These are phyloP conservation scores for Colletotrichum godetiae DNA, from an alignment of 2,329 filamentous ascomycete genomes.

Conservation along the genomic window DNA sequence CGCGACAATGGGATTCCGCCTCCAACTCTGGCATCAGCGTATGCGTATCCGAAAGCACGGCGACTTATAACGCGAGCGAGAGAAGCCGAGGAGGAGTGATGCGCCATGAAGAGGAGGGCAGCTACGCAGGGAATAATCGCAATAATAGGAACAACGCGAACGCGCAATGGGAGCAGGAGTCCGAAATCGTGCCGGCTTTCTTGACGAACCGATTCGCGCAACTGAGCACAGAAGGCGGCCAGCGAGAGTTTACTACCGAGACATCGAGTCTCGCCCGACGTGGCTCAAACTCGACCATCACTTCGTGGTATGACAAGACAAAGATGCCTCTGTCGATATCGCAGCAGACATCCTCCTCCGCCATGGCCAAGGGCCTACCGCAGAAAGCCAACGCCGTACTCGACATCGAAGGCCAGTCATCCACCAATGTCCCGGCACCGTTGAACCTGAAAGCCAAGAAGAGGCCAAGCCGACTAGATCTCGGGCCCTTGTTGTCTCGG, in stretches of 20 bases:
- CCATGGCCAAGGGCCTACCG: constrained; percentile 67
- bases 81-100: background rate
- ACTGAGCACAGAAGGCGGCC: constrained; percentile 19
- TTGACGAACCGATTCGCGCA: constrained; percentile 37
- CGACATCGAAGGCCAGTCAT: constrained; percentile 53
- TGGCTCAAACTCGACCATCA: constrained; percentile 66
- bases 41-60: constrained; percentile 52
- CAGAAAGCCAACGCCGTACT: constrained; percentile 59
- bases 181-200: constrained; percentile 55
- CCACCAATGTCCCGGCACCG: constrained; percentile 30
- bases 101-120: constrained; percentile 19
- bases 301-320: constrained; percentile 67
- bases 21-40: constrained; percentile 59
- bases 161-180: constrained; percentile 58
- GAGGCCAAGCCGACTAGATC: constrained; percentile 61
- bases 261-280: constrained; percentile 59
- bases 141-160: constrained; percentile 42
- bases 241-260: constrained; percentile 49
- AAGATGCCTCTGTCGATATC: constrained; percentile 68
- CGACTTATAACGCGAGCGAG: constrained; percentile 46
- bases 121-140: constrained; percentile 36
- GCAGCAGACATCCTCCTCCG: constrained; percentile 68
- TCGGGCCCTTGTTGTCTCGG: constrained; percentile 55
- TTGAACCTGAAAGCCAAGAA: constrained; percentile 53
- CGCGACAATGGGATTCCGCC: constrained; percentile 53